phyloP scores from a whole-genome alignment of 352 stramenopile species.

The Plasmopara viticola region DNA sequence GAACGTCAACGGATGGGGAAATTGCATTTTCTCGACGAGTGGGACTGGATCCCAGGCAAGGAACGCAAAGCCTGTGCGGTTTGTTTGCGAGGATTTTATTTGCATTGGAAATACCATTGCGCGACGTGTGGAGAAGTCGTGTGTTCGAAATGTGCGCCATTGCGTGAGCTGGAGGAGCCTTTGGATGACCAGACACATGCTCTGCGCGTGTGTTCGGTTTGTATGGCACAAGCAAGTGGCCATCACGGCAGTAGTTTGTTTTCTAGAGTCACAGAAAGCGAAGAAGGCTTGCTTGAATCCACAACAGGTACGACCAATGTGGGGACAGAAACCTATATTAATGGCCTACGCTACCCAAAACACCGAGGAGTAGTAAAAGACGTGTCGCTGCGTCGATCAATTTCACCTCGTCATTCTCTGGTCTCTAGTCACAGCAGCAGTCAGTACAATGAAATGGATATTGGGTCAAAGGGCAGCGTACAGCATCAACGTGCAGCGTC shows the following conservation, averaged over 20 bases:
- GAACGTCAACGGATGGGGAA: slow-evolving; percentile 71
- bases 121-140: slow-evolving; percentile 72
- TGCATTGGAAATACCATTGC: slow-evolving; percentile 75
- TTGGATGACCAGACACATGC: slow-evolving; percentile 40
- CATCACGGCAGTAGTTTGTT: slow-evolving; percentile 16
- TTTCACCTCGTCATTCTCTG: slow-evolving; percentile 8
- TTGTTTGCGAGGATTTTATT: slow-evolving; percentile 71
- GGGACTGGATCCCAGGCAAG: slow-evolving; percentile 62
- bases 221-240: slow-evolving; percentile 44
- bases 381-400: slow-evolving; percentile 12
- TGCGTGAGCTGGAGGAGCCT: slow-evolving; percentile 67
- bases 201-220: slow-evolving; percentile 68
- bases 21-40: slow-evolving; percentile 73
- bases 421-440: slow-evolving; percentile 13
- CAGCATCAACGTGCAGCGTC: slow-evolving; percentile 12
- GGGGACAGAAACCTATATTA: slow-evolving; percentile 44
- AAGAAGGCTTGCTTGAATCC: slow-evolving; percentile 20
- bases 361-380: slow-evolving; percentile 19
- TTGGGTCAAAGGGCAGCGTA: slow-evolving; percentile 8
- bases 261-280: slow-evolving; percentile 21
- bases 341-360: slow-evolving; percentile 28
- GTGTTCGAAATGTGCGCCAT: slow-evolving; percentile 60
- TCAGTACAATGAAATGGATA: slow-evolving; percentile 7
- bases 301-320: slow-evolving; percentile 37
- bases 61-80: slow-evolving; percentile 77